Conservation (phyloP, 352 stramenopile genomes). For the Aphanomyces euteiches region DNA sequence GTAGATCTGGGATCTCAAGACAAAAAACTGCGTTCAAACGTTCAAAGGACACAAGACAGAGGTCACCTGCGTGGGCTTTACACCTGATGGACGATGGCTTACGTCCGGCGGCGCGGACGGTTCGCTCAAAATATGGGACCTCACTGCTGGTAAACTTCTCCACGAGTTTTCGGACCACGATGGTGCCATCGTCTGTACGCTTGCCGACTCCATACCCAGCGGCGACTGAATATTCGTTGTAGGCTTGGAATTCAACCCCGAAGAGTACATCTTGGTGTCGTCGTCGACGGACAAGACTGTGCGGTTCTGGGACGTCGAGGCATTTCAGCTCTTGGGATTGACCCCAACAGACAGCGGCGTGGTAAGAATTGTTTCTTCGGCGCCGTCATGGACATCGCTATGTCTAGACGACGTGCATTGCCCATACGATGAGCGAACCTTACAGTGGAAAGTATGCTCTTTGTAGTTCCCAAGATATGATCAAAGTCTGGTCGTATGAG, state of each 20-base stretch:
- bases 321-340: constrained; percentile 73
- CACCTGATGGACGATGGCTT: constrained; percentile 75
- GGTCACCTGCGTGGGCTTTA: constrained; percentile 75
- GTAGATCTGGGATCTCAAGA: constrained; percentile 75
- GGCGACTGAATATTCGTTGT: neutral
- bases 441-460: constrained; percentile 78
- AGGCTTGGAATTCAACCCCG: constrained; percentile 76
- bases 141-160: constrained; percentile 71
- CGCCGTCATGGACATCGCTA: neutral
- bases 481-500: constrained; percentile 84
- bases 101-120: constrained; percentile 70
- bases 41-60: constrained; percentile 79
- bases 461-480: constrained; percentile 66
- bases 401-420: constrained; percentile 70
- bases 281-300: constrained; percentile 68
- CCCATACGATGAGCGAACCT: constrained; percentile 68
- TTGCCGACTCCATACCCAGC: too few species aligned
- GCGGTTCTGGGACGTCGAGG: constrained; percentile 84
- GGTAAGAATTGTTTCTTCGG: constrained; percentile 35
- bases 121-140: constrained; percentile 81
- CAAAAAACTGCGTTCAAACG: constrained; percentile 83
- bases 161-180: constrained; percentile 71
- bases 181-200: constrained; percentile 58
- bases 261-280: constrained; percentile 83
- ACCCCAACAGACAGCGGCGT: constrained; percentile 71